phyloP scores from a whole-genome alignment of 768 basidiomycete genomes.

The Tricholomella constricta region DNA sequence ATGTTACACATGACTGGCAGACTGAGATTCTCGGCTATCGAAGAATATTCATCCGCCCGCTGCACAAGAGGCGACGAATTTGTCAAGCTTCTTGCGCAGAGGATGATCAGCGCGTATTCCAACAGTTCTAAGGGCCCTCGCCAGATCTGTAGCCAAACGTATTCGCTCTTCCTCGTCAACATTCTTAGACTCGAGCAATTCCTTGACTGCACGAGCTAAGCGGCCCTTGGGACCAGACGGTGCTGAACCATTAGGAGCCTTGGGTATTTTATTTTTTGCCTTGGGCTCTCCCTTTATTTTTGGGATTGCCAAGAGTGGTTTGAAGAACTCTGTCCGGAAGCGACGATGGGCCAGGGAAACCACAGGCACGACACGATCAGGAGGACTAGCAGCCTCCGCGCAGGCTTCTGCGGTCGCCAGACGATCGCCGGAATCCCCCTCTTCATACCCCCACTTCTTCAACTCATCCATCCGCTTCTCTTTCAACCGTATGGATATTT shows the following conservation, averaged over 20 bases:
- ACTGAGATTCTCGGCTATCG: background rate
- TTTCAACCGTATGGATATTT: constrained; percentile 56
- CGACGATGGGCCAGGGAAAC: constrained; percentile 66
- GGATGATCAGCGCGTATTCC: constrained; percentile 67
- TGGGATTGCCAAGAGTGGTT: constrained; percentile 68
- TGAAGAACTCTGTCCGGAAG: constrained; percentile 73
- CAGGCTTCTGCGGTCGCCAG: constrained; percentile 63
- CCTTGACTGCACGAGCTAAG: constrained; percentile 67
- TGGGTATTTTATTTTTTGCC: constrained; percentile 51
- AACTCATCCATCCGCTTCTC: constrained; percentile 65
- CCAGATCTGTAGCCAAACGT: constrained; percentile 50
- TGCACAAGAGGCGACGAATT: constrained; percentile 40
- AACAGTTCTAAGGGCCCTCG: constrained; percentile 47
- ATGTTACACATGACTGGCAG: constrained; percentile 3
- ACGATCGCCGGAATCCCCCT: constrained; percentile 48
- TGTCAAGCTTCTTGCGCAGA: constrained; percentile 70
- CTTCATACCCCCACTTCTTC: constrained; percentile 69
- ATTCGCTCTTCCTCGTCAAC: constrained; percentile 48
- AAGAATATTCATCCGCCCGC: constrained; percentile 3
- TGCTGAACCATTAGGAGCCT: constrained; percentile 36
- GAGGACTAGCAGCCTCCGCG: constrained; percentile 72
- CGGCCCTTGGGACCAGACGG: constrained; percentile 62
- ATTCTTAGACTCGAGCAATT: constrained; percentile 56
- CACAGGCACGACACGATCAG: constrained; percentile 67
- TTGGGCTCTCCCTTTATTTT: constrained; percentile 60